Evolutionary conservation across 2,329 filamentous ascomycete species (phyloP), one percentile per base, ranked within the genome.

Genomic region (Paramyrothecium roridum): DNA sequence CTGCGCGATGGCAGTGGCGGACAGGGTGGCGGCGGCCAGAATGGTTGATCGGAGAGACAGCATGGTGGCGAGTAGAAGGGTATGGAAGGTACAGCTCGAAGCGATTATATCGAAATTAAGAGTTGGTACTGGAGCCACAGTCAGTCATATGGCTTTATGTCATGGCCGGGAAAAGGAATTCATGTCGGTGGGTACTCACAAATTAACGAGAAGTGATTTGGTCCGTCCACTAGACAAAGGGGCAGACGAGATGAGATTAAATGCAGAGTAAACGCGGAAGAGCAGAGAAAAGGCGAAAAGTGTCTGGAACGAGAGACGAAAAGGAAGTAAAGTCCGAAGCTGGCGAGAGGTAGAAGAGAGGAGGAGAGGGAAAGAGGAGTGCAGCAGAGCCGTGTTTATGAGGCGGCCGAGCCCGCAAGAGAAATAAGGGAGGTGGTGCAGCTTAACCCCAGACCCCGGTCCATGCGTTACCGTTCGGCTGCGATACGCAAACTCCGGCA

Each of bases 1-100:
- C 79, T 81, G 79, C 60, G 83, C 80, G 56, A 77, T 69, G 30
- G 79, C 72, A 61, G 80, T 69, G 58, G 87, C 71, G 58, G 80
- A 75, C 45, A 80, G 67, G 65, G 26, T 30, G 26, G 82, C 83
- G 62, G 80, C 69, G 60, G 84, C 80, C 72, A 86, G 64, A 60
- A 83, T 61, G 57, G 79, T 72, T 59, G 76, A 72, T 69, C 76
- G 80, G 69, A 84, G 68, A 30, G 80, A 83, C 64, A 75, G 76
- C 84, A 87, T 87, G 40, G 56, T 74, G 63, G 48, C 49, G 48
- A 22, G 21, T 48, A 50, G 48, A 33, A 16, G 54, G 56, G 50
- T 43, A 19, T 8, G 52, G 53, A 55, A 52, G 52, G 48, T 58
- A 54, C 54, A 46, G 54, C 19, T 20, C 48, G 45, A 37, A 45